phyloP scores from a whole-genome alignment of 1,139 yeast genomes.

The Hyphopichia wangnamkhiaoensis region DNA sequence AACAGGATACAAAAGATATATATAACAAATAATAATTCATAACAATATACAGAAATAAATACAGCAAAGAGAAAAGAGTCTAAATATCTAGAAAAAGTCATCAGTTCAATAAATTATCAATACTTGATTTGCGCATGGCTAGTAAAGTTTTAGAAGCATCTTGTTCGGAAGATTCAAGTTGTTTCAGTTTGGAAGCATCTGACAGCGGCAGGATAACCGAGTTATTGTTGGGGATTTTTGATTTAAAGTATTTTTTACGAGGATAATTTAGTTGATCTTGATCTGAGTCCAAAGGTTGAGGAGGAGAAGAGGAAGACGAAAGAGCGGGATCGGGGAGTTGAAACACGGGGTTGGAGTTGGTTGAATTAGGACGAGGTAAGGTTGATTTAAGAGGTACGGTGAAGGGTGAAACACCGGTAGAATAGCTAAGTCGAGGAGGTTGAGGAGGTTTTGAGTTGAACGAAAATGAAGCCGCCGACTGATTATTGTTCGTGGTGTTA shows the following conservation, averaged over 20 bases:
- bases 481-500: conserved; percentile 7
- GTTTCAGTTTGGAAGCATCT: conserved; percentile 9
- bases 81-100: neutral
- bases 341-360: conserved; percentile 19
- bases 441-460: conserved; percentile 3
- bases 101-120: conserved; percentile 42
- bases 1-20: conserved; percentile 9
- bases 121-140: conserved; percentile 45
- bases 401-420: conserved; percentile 26
- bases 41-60: conserved; percentile 15
- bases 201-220: conserved; percentile 12
- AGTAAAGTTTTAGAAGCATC: conserved; percentile 46
- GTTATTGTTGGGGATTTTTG: conserved; percentile 23
- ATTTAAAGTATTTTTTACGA: conserved; percentile 27
- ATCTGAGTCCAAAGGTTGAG: neutral
- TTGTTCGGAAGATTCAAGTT: conserved; percentile 22
- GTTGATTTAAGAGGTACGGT: conserved; percentile 22
- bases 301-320: neutral
- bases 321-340: conserved; percentile 41
- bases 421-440: conserved; percentile 12
- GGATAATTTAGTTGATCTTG: conserved; percentile 18
- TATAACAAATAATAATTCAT: conserved; percentile 1
- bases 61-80: conserved; percentile 13
- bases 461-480: conserved; percentile 11
- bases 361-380: conserved; percentile 6